A percentile compares a stretch with the other conserved stretches of the same genome.
These are phyloP conservation scores for Plantago ovata DNA, from an alignment of 257 asterid genomes.

Conservation along the genomic window DNA sequence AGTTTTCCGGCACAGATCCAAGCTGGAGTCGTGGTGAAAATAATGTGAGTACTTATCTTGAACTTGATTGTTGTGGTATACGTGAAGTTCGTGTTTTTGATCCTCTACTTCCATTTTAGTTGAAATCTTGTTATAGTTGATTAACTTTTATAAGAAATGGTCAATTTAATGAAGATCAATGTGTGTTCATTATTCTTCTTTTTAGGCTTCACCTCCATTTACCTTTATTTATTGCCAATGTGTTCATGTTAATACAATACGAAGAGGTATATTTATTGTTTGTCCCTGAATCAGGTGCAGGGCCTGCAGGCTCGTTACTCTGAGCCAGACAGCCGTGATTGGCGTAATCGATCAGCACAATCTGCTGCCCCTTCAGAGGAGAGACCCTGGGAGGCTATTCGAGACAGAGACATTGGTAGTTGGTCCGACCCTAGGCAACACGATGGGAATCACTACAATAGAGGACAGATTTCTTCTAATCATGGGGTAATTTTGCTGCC, in stretches of 20 bases:
- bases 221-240: not conserved
- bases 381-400: constrained; percentile 41
- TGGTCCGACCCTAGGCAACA: constrained; percentile 44
- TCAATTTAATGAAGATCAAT: too few species aligned
- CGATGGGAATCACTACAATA: constrained; percentile 40
- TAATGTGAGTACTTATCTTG: constrained; percentile 31
- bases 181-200: not conserved
- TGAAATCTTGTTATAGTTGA: too few species aligned
- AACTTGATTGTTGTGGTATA: not conserved
- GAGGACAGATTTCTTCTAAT: constrained; percentile 51
- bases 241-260: not conserved
- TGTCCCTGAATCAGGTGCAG: constrained; percentile 37
- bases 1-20: constrained; percentile 49
- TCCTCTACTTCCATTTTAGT: too few species aligned
- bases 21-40: constrained; percentile 41
- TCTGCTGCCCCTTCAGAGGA: constrained; percentile 37
- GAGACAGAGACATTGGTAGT: constrained; percentile 50
- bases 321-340: constrained; percentile 48
- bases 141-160: too few species aligned
- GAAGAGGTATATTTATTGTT: not conserved
- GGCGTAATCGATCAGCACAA: constrained; percentile 50
- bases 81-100: too few species aligned
- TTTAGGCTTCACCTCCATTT: too few species aligned
- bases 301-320: constrained; percentile 24
- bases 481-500: constrained; percentile 34